phyloP scores from a whole-genome alignment of 2,329 filamentous ascomycete genomes.

The Colletotrichum sublineola region DNA sequence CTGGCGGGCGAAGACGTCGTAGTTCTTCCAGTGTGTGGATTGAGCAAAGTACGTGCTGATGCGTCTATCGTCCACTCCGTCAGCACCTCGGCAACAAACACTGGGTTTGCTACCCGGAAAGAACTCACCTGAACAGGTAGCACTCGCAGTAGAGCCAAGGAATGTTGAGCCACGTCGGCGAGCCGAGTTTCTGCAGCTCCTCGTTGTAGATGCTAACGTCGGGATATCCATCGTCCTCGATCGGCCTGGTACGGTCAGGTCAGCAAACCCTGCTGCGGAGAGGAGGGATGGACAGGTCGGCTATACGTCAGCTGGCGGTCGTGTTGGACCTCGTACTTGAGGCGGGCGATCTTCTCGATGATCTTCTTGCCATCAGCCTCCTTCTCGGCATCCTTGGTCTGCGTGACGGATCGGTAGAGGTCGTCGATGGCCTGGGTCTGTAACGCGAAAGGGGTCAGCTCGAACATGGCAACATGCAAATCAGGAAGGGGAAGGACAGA shows the following conservation, averaged over 20 bases:
- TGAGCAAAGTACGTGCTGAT: slow-evolving; percentile 82
- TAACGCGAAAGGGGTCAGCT: slow-evolving; percentile 44
- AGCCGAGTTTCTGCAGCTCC: slow-evolving; percentile 81
- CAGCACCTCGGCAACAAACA: slow-evolving; percentile 15
- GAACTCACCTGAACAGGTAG: slow-evolving; percentile 84
- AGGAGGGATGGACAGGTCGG: neutral
- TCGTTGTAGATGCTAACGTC: slow-evolving; percentile 88
- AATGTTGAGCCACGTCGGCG: slow-evolving; percentile 83
- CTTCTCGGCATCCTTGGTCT: slow-evolving; percentile 72
- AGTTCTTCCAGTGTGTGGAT: slow-evolving; percentile 86
- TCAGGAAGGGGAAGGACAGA: neutral
- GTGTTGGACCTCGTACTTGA: slow-evolving; percentile 97
- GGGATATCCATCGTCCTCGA: slow-evolving; percentile 80
- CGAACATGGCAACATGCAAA: neutral
- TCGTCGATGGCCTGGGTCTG: slow-evolving; percentile 95
- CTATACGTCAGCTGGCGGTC: slow-evolving; percentile 81
- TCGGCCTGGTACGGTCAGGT: slow-evolving; percentile 64
- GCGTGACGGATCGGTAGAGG: slow-evolving; percentile 80
- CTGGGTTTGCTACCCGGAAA: neutral
- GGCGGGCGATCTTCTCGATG: slow-evolving; percentile 79
- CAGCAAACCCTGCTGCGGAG: slow-evolving; percentile 16
- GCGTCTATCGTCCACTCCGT: slow-evolving; percentile 63
- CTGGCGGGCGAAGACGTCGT: slow-evolving; percentile 90
- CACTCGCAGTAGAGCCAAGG: slow-evolving; percentile 95
- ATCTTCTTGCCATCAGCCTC: slow-evolving; percentile 87